Percentiles rank a stretch among this genome's conserved stretches.
phyloP scores from a whole-genome alignment of 345 rosid genomes.

The Lepidium didymum region DNA sequence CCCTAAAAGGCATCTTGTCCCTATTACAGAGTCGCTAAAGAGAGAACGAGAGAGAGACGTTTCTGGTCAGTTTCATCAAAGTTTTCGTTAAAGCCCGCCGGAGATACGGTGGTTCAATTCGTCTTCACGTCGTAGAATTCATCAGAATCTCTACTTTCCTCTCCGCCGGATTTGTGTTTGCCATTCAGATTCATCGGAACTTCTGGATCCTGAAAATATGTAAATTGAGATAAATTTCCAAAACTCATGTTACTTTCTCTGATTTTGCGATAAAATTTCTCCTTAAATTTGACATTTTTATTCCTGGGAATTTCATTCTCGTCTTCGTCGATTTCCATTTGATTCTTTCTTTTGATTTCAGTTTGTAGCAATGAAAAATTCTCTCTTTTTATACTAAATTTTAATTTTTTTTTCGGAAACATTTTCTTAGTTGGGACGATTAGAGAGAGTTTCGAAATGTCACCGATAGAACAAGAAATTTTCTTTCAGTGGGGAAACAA shows the following conservation, averaged over 20 bases:
- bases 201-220: background rate
- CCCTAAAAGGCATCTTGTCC: background rate
- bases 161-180: background rate
- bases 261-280: background rate
- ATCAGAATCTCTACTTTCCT: background rate
- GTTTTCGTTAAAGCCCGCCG: background rate
- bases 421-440: background rate
- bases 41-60: background rate
- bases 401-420: background rate
- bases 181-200: background rate
- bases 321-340: background rate
- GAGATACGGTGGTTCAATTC: background rate
- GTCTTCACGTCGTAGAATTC: background rate
- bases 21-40: background rate
- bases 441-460: background rate
- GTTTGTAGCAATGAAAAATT: background rate
- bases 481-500: constrained; percentile 80
- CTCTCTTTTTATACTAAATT: background rate
- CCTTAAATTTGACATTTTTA: background rate
- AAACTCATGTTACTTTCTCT: background rate
- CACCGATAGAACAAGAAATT: constrained; percentile 38
- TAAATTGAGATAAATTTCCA: background rate
- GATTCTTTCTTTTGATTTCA: background rate
- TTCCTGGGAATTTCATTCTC: background rate
- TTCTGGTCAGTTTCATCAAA: background rate